These are phyloP conservation scores for Coemansia sp. DNA, from an alignment of 192 early-diverging fungal genomes.

Conservation along the genomic window DNA sequence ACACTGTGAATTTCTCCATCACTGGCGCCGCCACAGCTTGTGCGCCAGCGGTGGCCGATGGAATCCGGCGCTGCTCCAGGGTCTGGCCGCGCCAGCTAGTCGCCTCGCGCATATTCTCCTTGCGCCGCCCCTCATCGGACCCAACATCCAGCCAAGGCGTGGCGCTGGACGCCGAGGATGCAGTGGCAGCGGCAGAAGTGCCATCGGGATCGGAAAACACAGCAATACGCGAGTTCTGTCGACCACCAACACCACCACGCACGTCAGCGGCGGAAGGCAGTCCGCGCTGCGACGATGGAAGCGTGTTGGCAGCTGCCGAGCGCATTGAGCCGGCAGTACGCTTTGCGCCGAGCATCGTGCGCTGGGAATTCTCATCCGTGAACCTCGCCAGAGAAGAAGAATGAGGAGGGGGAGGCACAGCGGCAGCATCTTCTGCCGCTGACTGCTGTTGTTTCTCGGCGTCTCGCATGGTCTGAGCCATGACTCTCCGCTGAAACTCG, in stretches of 20 bases:
- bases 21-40: no score
- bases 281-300: constrained; percentile 33
- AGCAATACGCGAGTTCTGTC: constrained; percentile 44
- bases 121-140: constrained; percentile 60
- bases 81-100: constrained; percentile 65
- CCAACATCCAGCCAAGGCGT: constrained; percentile 66
- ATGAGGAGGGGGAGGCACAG: no score
- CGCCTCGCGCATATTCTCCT: constrained; percentile 71
- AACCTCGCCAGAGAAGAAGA: no score
- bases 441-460: not conserved
- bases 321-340: constrained; percentile 18
- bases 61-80: constrained; percentile 54
- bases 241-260: no score
- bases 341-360: constrained; percentile 41
- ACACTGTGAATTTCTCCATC: constrained; percentile 50
- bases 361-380: constrained; percentile 2
- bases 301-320: constrained; percentile 36
- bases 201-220: constrained; percentile 42
- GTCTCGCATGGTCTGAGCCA: constrained; percentile 25
- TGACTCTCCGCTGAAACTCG: constrained; percentile 62
- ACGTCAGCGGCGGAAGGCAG: not conserved
- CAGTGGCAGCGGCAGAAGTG: not conserved
- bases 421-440: no score
- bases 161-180: not conserved
- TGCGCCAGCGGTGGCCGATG: not conserved